Conservation (phyloP, 169 alveolate species). For the Amoebophrya sp. region DNA sequence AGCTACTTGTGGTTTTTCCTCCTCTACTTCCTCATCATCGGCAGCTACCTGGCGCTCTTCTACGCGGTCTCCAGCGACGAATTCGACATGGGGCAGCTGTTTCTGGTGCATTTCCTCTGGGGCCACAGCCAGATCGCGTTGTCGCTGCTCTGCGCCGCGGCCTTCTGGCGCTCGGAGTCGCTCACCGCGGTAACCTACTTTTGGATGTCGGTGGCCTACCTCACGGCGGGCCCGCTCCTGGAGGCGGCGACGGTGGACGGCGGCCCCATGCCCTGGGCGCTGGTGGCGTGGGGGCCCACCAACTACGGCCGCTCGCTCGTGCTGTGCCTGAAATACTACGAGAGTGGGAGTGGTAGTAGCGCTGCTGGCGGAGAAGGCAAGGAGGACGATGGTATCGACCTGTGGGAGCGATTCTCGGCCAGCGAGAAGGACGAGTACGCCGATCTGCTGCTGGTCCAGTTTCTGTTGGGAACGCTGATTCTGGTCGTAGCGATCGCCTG, state of each 20-base stretch:
- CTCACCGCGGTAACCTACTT: not conserved
- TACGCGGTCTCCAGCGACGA: not conserved
- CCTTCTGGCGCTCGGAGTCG: not conserved
- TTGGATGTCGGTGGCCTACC: not conserved
- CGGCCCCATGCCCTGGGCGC: not conserved
- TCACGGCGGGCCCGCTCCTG: not conserved
- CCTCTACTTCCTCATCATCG: not conserved
- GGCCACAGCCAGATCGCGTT: not conserved
- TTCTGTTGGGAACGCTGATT: not conserved
- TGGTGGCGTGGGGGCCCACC: not conserved
- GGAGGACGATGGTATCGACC: not conserved
- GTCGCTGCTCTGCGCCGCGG: not conserved
- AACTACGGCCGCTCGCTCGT: not conserved
- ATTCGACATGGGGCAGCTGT: not conserved
- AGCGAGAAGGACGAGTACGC: not conserved
- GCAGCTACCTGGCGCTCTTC: not conserved
- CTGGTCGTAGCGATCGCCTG: not conserved
- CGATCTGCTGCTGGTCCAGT: not conserved
- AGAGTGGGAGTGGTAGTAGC: too few relatives aligned
- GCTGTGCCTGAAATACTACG: not conserved
- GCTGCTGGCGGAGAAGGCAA: too few relatives aligned
- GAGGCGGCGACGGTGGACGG: not conserved
- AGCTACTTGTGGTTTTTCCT: not conserved
- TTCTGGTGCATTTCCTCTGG: not conserved
- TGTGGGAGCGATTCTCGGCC: not conserved